phyloP scores from a whole-genome alignment of 192 early-diverging fungal species.

The Coemansia sp. region DNA sequence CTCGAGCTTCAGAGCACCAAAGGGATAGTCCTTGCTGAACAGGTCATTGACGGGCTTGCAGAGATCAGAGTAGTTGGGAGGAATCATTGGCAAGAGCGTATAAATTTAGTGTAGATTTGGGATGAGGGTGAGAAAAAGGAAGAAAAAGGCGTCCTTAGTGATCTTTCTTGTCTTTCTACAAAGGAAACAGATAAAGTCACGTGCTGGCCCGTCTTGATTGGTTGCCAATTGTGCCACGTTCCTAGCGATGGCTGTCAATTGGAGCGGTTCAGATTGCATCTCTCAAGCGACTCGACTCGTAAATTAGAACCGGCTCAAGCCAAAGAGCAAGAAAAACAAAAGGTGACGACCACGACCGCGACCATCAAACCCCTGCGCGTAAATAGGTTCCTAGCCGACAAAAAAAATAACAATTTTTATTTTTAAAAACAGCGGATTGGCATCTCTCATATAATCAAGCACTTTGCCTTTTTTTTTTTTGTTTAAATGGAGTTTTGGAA shows the following conservation, averaged over 20 bases:
- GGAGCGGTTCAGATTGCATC: neutral
- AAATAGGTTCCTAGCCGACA: neutral
- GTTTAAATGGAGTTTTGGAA: slow-evolving; percentile 50
- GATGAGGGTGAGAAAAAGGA: neutral
- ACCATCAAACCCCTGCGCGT: too few species aligned
- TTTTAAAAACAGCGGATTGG: neutral
- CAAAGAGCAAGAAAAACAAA: neutral
- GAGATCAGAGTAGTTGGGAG: slow-evolving; percentile 89
- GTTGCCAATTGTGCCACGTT: slow-evolving; percentile 17
- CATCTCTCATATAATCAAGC: neutral
- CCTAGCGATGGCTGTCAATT: too few species aligned
- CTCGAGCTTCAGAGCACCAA: slow-evolving; percentile 92
- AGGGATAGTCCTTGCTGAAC: slow-evolving; percentile 95
- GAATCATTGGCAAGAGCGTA: slow-evolving; percentile 46
- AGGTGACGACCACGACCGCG: neutral
- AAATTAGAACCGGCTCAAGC: neutral
- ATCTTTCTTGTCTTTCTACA: neutral
- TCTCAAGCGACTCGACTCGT: neutral
- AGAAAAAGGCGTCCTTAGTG: neutral
- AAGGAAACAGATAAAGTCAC: neutral
- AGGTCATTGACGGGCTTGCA: slow-evolving; percentile 94
- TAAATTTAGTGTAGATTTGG: neutral
- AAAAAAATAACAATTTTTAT: neutral
- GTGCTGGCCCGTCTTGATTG: slow-evolving; percentile 23
- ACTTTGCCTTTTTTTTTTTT: neutral